phyloP scores from a whole-genome alignment of 768 basidiomycete species.

The Epithele typhae region DNA sequence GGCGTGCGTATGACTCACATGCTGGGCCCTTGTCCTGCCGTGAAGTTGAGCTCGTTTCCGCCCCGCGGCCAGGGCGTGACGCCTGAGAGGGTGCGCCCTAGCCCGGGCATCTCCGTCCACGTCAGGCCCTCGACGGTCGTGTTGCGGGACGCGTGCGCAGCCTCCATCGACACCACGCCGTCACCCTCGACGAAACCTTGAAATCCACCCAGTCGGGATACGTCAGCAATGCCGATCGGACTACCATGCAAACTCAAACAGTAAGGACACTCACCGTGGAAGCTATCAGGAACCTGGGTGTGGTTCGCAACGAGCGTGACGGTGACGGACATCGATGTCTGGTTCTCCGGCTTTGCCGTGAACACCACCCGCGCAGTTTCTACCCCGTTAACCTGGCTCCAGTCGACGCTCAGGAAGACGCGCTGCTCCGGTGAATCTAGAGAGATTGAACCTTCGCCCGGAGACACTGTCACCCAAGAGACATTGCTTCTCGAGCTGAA shows the following conservation, averaged over 20 bases:
- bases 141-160: constrained; percentile 50
- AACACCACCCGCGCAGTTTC: constrained; percentile 40
- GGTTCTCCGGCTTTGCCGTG: constrained; percentile 39
- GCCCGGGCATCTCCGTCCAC: constrained; percentile 57
- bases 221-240: background rate
- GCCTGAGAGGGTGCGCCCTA: constrained; percentile 56
- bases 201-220: background rate
- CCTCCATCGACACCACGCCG: constrained; percentile 63
- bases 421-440: constrained; percentile 45
- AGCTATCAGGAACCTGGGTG: constrained; percentile 34
- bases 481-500: constrained; percentile 47
- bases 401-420: constrained; percentile 55
- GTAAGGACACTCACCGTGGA: constrained; percentile 38
- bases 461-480: constrained; percentile 49
- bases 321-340: constrained; percentile 28
- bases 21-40: constrained; percentile 57
- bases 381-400: constrained; percentile 41
- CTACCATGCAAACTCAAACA: background rate
- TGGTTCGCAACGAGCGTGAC: constrained; percentile 29
- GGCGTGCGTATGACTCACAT: constrained; percentile 37
- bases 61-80: constrained; percentile 56
- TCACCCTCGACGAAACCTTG: constrained; percentile 59
- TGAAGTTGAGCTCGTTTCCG: constrained; percentile 49
- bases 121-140: constrained; percentile 44
- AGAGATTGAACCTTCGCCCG: constrained; percentile 45